Percentiles rank a stretch among this genome's conserved stretches.
These are phyloP conservation scores for Paraconiothyrium brasiliense DNA, from an alignment of 2,329 filamentous ascomycete species.

Conservation along the genomic window DNA sequence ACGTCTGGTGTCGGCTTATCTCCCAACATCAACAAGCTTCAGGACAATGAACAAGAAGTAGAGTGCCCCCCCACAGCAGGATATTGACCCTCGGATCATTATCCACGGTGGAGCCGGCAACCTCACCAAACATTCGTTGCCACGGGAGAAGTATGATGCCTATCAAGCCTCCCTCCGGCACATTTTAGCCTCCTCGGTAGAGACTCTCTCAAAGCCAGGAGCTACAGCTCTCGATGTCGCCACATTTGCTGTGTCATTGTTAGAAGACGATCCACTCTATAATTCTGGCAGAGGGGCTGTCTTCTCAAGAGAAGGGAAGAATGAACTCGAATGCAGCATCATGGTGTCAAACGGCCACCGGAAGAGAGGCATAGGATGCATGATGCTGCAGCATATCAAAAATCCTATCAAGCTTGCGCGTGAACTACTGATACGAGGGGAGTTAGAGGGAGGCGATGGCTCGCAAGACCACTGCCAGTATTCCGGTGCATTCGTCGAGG, in stretches of 20 bases:
- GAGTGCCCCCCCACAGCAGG: not conserved
- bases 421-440: conserved; percentile 74
- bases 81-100: conserved; percentile 55
- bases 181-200: conserved; percentile 22
- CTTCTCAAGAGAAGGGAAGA: conserved; percentile 82
- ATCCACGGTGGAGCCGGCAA: conserved; percentile 61
- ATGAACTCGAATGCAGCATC: conserved; percentile 86
- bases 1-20: not conserved
- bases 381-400: conserved; percentile 75
- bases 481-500: conserved; percentile 73
- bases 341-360: conserved; percentile 79
- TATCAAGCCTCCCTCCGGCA: conserved; percentile 45
- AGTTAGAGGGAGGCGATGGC: conserved; percentile 66
- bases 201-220: not conserved
- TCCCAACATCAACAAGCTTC: not conserved
- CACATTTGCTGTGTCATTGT: conserved; percentile 70
- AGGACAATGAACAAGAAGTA: not conserved
- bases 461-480: conserved; percentile 77
- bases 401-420: conserved; percentile 81
- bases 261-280: conserved; percentile 13
- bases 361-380: conserved; percentile 82
- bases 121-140: conserved; percentile 53
- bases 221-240: conserved; percentile 58
- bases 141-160: conserved; percentile 44
- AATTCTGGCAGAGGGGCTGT: conserved; percentile 87